Percentiles rank a stretch among this genome's conserved stretches.
Conservation (phyloP, 805 yeast genomes). For the Yarrowia sp. region DNA sequence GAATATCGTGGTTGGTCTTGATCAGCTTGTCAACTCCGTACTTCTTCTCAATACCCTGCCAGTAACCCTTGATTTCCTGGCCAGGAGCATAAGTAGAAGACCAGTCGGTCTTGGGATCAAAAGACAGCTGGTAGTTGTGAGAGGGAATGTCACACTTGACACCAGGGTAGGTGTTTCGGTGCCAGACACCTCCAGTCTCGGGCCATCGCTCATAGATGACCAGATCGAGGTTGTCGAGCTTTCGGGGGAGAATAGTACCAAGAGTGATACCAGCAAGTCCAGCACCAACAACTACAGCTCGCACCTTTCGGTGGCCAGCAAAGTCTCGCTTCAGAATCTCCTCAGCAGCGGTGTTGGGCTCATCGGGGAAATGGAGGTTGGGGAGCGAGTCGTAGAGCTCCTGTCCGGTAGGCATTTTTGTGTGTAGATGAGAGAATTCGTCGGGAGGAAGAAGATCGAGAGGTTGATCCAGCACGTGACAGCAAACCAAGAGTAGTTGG, state of each 20-base stretch:
- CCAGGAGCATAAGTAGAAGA: slow-evolving; percentile 32
- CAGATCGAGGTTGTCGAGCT: slow-evolving; percentile 32
- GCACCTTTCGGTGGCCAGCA: slow-evolving; percentile 20
- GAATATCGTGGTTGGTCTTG: slow-evolving; percentile 30
- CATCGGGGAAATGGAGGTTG: slow-evolving; percentile 11
- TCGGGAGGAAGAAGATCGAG: background rate
- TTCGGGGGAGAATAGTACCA: slow-evolving; percentile 30
- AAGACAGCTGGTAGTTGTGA: slow-evolving; percentile 34
- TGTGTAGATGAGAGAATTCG: background rate
- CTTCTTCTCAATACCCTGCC: slow-evolving; percentile 32
- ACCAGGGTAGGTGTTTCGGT: slow-evolving; percentile 32
- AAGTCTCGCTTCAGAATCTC: slow-evolving; percentile 13
- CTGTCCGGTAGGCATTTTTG: slow-evolving; percentile 15
- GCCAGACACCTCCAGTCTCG: slow-evolving; percentile 35
- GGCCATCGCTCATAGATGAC: slow-evolving; percentile 35
- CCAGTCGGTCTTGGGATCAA: slow-evolving; percentile 36
- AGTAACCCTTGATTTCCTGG: slow-evolving; percentile 31
- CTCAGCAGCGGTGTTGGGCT: slow-evolving; percentile 19
- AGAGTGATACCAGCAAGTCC: slow-evolving; percentile 36
- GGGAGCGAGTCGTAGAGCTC: slow-evolving; percentile 18
- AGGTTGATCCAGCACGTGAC: slow-evolving; percentile 7
- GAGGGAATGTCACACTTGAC: slow-evolving; percentile 33
- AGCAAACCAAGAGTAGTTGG: background rate
- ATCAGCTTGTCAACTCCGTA: slow-evolving; percentile 32
- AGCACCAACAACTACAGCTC: slow-evolving; percentile 34